Evolutionary conservation across 2,329 filamentous ascomycete genomes (phyloP).

Genomic region (Fusarium mundagurra): DNA sequence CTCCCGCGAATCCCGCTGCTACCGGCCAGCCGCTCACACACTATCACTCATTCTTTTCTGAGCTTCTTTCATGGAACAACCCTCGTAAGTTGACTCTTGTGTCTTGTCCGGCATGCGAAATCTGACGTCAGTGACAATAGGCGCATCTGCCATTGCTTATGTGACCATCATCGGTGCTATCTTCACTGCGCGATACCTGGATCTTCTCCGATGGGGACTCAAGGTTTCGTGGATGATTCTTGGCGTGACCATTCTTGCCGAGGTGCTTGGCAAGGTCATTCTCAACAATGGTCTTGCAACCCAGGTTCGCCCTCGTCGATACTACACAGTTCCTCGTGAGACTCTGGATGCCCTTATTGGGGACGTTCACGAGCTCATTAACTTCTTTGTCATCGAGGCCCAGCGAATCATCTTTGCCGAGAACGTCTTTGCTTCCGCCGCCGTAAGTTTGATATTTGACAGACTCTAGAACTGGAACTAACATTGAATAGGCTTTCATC

Average conservation of each 20-base stretch:
- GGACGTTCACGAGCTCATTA: slow-evolving; percentile 74
- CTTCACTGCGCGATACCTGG: slow-evolving; percentile 71
- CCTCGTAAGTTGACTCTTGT: slow-evolving; percentile 61
- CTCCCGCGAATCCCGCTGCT: slow-evolving; percentile 62
- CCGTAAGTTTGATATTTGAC: slow-evolving; percentile 57
- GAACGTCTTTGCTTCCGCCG: slow-evolving; percentile 68
- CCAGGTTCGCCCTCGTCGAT: slow-evolving; percentile 73
- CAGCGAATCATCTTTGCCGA: slow-evolving; percentile 76
- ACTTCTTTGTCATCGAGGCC: slow-evolving; percentile 77
- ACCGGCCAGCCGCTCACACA: slow-evolving; percentile 72
- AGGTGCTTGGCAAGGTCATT: slow-evolving; percentile 68
- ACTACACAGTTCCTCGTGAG: slow-evolving; percentile 72
- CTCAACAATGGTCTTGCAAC: slow-evolving; percentile 71
- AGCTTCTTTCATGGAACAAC: slow-evolving; percentile 75
- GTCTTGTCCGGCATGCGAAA: neutral
- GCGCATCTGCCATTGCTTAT: slow-evolving; percentile 73
- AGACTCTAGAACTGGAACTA: slow-evolving; percentile 21
- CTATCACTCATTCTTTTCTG: slow-evolving; percentile 77
- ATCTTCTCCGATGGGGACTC: slow-evolving; percentile 71
- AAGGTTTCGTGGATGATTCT: slow-evolving; percentile 73
- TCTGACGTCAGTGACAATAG: slow-evolving; percentile 49
- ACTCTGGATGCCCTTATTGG: slow-evolving; percentile 69
- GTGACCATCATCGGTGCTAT: slow-evolving; percentile 66
- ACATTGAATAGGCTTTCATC: slow-evolving; percentile 61
- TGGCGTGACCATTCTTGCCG: slow-evolving; percentile 68